These are phyloP conservation scores for Thelonectria blattea DNA, from an alignment of 2,329 filamentous ascomycete species.

Conservation along the genomic window DNA sequence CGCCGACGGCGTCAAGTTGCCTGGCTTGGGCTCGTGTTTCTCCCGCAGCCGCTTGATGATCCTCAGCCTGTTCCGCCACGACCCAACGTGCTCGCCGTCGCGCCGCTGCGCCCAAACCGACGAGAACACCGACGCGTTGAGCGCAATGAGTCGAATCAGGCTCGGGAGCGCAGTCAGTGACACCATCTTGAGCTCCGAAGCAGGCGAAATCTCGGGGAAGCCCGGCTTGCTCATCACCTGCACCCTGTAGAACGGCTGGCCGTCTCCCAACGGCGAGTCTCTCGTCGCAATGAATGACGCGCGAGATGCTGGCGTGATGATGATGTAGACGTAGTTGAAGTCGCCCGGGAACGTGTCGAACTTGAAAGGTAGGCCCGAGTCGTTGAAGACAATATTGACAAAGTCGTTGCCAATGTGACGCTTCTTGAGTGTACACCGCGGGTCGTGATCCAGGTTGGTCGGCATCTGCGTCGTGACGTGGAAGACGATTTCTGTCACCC, in stretches of 20 bases:
- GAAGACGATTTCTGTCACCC: constrained; percentile 93
- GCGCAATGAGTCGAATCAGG: constrained; percentile 85
- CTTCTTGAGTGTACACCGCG: constrained; percentile 84
- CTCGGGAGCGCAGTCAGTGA: constrained; percentile 80
- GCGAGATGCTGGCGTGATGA: constrained; percentile 86
- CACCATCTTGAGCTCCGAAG: constrained; percentile 87
- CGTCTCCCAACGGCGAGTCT: constrained; percentile 44
- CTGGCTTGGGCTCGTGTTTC: constrained; percentile 58
- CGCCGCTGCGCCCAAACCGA: constrained; percentile 83
- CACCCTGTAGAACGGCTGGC: constrained; percentile 78
- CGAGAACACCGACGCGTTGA: constrained; percentile 94
- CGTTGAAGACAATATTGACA: constrained; percentile 98
- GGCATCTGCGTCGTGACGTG: constrained; percentile 98
- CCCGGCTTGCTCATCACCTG: constrained; percentile 86
- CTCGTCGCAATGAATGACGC: constrained; percentile 75
- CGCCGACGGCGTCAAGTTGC: constrained; percentile 35
- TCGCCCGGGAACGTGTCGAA: constrained; percentile 93
- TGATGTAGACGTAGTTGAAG: constrained; percentile 97
- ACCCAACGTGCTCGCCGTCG: constrained; percentile 82
- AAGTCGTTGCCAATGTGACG: constrained; percentile 96
- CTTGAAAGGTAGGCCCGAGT: constrained; percentile 85
- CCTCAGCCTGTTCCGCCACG: constrained; percentile 85
- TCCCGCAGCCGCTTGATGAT: constrained; percentile 86
- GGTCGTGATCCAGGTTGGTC: constrained; percentile 78
- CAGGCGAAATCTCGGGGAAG: constrained; percentile 90